Base-by-base conservation (phyloP, 208 protist genomes). In the Blastocrithidia nonstop region DNA sequence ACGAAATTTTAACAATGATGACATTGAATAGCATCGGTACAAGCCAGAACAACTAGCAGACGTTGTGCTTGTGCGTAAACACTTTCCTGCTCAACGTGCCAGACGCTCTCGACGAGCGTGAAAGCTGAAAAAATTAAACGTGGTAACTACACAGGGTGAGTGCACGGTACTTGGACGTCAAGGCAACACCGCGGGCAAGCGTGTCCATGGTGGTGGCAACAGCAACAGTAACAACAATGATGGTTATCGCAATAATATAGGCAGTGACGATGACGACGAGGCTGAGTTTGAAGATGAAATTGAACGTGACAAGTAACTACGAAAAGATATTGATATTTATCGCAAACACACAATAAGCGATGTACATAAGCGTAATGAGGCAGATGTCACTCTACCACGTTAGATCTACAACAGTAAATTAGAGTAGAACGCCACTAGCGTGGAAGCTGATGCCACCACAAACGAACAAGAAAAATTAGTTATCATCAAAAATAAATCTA, bases 21-120 rank as follows among this genome's bases (percentile, higher is more conserved):
- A 94, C 51, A 60, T 91, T 33, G 71, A 84, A 20, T 65, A 66
- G 22, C 43, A 62, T 27, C 58, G 63, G 31, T 92, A 94, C 56
- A 76, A 74, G 24, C 44, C 59, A 11, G 75, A 76, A 43, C 66
- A 85, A 27, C 46, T 96, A 19, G 79, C 88, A 46, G 88, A 96
- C 26, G 78, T 96, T 21, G 66, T 97, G 6, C 61, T 97, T n/a
- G 90, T 96, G 8, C 83, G 80, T 26, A 97, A 97, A 58, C 64
- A 83, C 62, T 96, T 89, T 58, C 78, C 86, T 15, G 63, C 78
- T 19, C 82, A 94, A 57, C 57, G 55, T 42, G 54, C 61, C 16
- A 64, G 66, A 26, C 79, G 79, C 38, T 71, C 76, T 53, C 65
- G 60, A 19, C 75, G 84, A 4, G 21, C 66, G 29, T 88, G 80